These are phyloP conservation scores for Fusarium fujikuroi DNA, from an alignment of 2,329 filamentous ascomycete species.

Conservation along the genomic window DNA sequence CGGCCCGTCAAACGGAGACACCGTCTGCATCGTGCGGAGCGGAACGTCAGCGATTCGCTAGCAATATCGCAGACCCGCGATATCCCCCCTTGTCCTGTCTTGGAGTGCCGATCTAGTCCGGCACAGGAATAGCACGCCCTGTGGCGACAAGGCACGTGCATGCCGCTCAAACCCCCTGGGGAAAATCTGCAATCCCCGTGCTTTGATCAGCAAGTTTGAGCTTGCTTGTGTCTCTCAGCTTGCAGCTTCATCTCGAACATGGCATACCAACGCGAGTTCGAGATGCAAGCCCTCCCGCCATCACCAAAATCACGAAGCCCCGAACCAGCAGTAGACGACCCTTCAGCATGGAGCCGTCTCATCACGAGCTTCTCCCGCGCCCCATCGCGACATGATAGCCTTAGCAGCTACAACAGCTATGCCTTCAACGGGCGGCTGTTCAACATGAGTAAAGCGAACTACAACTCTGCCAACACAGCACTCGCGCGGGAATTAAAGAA, in stretches of 20 bases:
- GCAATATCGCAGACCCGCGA: not conserved
- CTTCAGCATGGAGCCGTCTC: conserved; percentile 10
- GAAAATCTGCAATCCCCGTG: conserved; percentile 7
- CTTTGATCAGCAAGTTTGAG: not conserved
- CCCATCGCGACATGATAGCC: conserved; percentile 10
- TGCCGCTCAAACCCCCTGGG: not conserved
- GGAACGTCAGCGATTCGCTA: conserved; percentile 11
- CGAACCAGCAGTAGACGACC: not conserved
- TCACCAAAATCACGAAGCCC: not conserved
- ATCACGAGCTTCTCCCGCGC: conserved; percentile 29
- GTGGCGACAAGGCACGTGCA: conserved; percentile 21
- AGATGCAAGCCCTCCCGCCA: conserved; percentile 28
- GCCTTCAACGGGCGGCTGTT: conserved; percentile 52
- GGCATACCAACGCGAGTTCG: conserved; percentile 32
- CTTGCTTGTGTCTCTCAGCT: not conserved
- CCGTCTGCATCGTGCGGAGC: not conserved
- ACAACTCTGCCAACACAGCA: conserved; percentile 80
- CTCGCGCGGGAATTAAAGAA: conserved; percentile 81
- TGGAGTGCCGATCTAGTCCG: not conserved
- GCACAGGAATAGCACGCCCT: conserved; percentile 4
- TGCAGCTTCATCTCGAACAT: conserved; percentile 27
- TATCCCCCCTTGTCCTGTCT: not conserved
- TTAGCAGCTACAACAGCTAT: conserved; percentile 22
- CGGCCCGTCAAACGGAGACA: conserved; percentile 4
- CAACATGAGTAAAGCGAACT: conserved; percentile 66